Evolutionary conservation across 208 protist species (phyloP).

Genomic region (Crithidia acanthocephali): DNA sequence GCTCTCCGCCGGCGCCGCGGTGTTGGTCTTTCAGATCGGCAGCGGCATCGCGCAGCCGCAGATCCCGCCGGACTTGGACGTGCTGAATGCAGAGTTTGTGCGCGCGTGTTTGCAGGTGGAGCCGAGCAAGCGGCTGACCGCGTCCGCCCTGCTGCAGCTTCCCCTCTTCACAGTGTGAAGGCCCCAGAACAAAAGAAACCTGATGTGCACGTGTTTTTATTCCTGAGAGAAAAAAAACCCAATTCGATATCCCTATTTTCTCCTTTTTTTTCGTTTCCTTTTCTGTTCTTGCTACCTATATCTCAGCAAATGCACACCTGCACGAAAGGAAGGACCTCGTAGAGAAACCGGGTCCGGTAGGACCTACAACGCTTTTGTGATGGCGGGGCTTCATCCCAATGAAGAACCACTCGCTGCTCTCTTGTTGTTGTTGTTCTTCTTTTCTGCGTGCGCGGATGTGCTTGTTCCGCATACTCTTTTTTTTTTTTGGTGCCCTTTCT

Average conservation of each 20-base stretch:
- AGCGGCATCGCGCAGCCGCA: constrained; percentile 60
- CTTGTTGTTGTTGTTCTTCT: neutral
- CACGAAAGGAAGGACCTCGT: too few relatives aligned
- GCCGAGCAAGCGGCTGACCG: constrained; percentile 56
- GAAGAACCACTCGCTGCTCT: too few relatives aligned
- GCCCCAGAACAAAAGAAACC: neutral
- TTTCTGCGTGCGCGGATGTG: neutral
- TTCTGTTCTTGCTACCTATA: neutral
- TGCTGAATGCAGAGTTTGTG: constrained; percentile 75
- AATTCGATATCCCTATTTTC: too few relatives aligned
- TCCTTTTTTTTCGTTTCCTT: neutral
- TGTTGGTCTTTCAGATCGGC: constrained; percentile 86
- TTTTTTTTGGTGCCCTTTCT: too few relatives aligned
- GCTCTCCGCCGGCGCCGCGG: constrained; percentile 46
- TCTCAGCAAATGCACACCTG: too few relatives aligned
- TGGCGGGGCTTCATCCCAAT: too few relatives aligned
- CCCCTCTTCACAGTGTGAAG: constrained; percentile 73
- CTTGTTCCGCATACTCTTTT: too few relatives aligned
- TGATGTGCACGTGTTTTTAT: too few relatives aligned
- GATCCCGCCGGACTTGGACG: constrained; percentile 62
- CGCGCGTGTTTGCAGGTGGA: constrained; percentile 58
- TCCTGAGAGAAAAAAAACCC: too few relatives aligned
- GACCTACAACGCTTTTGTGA: too few relatives aligned
- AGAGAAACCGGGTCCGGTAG: too few relatives aligned
- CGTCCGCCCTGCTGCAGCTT: constrained; percentile 63